phyloP scores from a whole-genome alignment of 1,139 yeast genomes.

The Pichia sp. region DNA sequence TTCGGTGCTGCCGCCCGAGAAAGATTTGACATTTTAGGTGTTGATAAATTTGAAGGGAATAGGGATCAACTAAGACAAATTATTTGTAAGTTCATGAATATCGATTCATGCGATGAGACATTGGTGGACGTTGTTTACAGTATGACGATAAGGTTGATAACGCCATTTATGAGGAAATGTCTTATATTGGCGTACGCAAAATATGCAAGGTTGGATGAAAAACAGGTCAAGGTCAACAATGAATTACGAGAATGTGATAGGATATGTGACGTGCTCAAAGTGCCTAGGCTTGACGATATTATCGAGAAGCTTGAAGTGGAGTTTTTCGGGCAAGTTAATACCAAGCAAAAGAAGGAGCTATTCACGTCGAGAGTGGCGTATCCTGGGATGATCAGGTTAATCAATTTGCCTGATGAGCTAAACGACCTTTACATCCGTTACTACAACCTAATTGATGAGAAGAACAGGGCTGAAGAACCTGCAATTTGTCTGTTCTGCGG shows the following conservation, averaged over 20 bases:
- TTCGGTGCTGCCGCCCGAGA: background rate
- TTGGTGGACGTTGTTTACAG: conserved; percentile 41
- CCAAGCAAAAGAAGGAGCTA: conserved; percentile 12
- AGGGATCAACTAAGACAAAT: conserved; percentile 5
- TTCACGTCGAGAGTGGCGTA: conserved; percentile 40
- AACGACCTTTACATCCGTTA: conserved; percentile 65
- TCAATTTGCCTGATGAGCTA: conserved; percentile 45
- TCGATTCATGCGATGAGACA: background rate
- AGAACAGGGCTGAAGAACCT: conserved; percentile 54
- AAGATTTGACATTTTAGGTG: conserved; percentile 3
- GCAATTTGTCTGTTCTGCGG: conserved; percentile 89
- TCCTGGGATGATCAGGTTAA: conserved; percentile 45
- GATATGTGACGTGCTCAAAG: conserved; percentile 48
- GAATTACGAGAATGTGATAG: conserved; percentile 45
- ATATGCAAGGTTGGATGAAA: conserved; percentile 50
- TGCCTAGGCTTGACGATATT: conserved; percentile 41
- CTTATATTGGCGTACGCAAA: conserved; percentile 56
- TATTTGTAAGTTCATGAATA: conserved; percentile 9
- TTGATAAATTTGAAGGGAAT: conserved; percentile 11
- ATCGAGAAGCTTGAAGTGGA: conserved; percentile 16
- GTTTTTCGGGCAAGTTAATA: conserved; percentile 12
- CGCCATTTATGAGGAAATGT: conserved; percentile 69
- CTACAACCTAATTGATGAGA: conserved; percentile 43
- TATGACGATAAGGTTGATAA: conserved; percentile 51
- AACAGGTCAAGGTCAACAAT: conserved; percentile 27